These are phyloP conservation scores for Fusarium sp. DNA, from an alignment of 2,329 filamentous ascomycete genomes.

Conservation along the genomic window DNA sequence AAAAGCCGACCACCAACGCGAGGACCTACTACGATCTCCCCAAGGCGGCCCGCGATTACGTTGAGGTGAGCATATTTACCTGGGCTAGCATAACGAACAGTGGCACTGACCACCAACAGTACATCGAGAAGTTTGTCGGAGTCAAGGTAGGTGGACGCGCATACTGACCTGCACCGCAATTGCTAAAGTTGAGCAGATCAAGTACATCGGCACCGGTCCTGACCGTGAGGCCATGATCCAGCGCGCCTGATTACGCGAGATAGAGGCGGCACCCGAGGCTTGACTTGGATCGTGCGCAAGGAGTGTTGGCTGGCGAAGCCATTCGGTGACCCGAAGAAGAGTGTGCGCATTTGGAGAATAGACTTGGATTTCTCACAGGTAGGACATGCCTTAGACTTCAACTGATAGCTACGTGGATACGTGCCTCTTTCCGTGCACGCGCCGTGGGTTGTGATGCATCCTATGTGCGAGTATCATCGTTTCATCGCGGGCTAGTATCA, in stretches of 20 bases:
- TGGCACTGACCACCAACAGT: neutral
- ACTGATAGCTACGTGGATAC: no score
- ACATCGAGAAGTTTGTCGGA: neutral
- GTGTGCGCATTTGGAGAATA: conserved; percentile 25
- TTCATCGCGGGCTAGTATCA: no score
- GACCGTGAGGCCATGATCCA: neutral
- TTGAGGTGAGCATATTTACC: neutral
- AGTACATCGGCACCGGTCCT: neutral
- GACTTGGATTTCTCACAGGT: conserved; percentile 15
- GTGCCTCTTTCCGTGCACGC: no score
- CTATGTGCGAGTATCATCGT: no score
- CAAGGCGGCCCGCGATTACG: neutral
- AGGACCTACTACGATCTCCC: neutral
- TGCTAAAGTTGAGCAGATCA: neutral
- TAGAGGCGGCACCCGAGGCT: conserved; percentile 18
- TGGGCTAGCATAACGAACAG: neutral
- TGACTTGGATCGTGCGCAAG: conserved; percentile 21
- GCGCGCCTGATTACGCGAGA: neutral
- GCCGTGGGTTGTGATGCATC: no score
- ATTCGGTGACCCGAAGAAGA: conserved; percentile 22
- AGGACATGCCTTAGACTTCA: neutral
- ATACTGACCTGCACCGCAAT: neutral
- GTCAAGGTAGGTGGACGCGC: neutral
- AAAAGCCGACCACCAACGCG: neutral
- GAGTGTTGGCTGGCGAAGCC: conserved; percentile 21